These are phyloP conservation scores for Aspergillus baeticus DNA, from an alignment of 495 filamentous ascomycete species.

Conservation along the genomic window DNA sequence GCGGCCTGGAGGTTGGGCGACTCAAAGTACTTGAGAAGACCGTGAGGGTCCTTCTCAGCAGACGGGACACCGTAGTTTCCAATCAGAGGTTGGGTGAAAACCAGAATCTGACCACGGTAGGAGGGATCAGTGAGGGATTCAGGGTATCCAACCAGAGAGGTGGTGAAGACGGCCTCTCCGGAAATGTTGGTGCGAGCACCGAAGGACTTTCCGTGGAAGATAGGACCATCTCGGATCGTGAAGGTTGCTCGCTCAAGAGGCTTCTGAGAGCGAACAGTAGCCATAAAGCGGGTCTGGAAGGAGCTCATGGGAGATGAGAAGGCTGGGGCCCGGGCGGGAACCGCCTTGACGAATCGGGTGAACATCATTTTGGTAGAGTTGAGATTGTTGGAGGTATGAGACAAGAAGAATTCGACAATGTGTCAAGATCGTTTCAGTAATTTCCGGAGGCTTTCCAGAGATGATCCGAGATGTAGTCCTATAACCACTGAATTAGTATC, in stretches of 20 bases:
- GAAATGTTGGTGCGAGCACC: conserved; percentile 89
- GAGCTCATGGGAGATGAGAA: conserved; percentile 49
- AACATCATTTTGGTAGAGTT: conserved; percentile 63
- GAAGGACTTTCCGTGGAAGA: conserved; percentile 92
- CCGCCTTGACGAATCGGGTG: conserved; percentile 60
- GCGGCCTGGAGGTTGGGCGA: conserved; percentile 95
- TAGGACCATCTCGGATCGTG: conserved; percentile 91
- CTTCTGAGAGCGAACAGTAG: conserved; percentile 64
- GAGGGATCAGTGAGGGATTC: conserved; percentile 98
- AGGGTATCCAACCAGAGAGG: conserved; percentile 89
- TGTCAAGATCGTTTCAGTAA: conserved; percentile 47
- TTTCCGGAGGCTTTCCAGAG: conserved; percentile 93
- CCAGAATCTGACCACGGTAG: conserved; percentile 96
- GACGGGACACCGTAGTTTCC: conserved; percentile 97
- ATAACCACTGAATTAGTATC: conserved; percentile 18
- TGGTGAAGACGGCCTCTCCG: conserved; percentile 94
- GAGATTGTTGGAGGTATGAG: conserved; percentile 29
- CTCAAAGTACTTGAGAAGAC: conserved; percentile 89
- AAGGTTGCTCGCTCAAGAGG: conserved; percentile 82
- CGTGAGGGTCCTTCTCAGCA: conserved; percentile 69
- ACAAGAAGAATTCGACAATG: not conserved
- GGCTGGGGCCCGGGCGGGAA: conserved; percentile 52
- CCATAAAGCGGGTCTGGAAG: conserved; percentile 60
- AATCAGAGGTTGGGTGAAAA: conserved; percentile 98
- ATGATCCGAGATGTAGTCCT: conserved; percentile 99